Evolutionary conservation across 2,329 filamentous ascomycete genomes (phyloP).

Genomic region (Alternaria panax): DNA sequence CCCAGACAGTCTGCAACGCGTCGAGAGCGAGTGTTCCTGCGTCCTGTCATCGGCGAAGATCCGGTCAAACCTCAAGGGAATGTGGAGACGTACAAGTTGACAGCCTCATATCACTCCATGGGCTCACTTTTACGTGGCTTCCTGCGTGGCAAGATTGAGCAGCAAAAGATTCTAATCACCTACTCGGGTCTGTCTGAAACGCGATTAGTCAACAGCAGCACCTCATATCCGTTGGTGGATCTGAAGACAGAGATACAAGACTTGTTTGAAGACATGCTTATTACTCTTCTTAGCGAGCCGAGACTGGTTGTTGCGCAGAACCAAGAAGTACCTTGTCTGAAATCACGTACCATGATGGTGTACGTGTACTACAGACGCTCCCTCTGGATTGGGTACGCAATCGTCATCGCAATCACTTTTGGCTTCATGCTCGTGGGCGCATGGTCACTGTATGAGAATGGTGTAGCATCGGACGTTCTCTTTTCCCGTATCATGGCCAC

Average conservation of each 20-base stretch:
- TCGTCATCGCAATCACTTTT: constrained; percentile 40
- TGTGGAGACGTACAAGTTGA: constrained; percentile 38
- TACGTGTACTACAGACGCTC: constrained; percentile 42
- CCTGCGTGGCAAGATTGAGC: constrained; percentile 43
- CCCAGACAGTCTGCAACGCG: constrained; percentile 35
- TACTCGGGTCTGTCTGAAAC: constrained; percentile 47
- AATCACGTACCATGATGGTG: constrained; percentile 35
- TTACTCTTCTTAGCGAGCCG: constrained; percentile 46
- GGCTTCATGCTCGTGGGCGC: constrained; percentile 42
- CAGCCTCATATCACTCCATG: constrained; percentile 44
- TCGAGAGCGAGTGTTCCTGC: constrained; percentile 38
- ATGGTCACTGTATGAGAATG: constrained; percentile 46
- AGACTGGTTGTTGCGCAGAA: constrained; percentile 37
- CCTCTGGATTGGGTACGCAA: constrained; percentile 49
- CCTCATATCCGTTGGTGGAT: constrained; percentile 39
- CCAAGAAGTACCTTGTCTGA: constrained; percentile 35
- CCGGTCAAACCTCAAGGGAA: constrained; percentile 37
- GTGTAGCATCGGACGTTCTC: constrained; percentile 46
- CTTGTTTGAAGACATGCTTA: constrained; percentile 49
- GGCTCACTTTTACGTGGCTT: constrained; percentile 45
- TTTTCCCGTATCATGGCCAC: constrained; percentile 50
- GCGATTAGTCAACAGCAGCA: constrained; percentile 37
- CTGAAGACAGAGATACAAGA: constrained; percentile 39
- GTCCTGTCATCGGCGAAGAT: constrained; percentile 37
- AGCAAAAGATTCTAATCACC: constrained; percentile 36